phyloP scores from a whole-genome alignment of 2,329 filamentous ascomycete species.

The Colletotrichum tanaceti region DNA sequence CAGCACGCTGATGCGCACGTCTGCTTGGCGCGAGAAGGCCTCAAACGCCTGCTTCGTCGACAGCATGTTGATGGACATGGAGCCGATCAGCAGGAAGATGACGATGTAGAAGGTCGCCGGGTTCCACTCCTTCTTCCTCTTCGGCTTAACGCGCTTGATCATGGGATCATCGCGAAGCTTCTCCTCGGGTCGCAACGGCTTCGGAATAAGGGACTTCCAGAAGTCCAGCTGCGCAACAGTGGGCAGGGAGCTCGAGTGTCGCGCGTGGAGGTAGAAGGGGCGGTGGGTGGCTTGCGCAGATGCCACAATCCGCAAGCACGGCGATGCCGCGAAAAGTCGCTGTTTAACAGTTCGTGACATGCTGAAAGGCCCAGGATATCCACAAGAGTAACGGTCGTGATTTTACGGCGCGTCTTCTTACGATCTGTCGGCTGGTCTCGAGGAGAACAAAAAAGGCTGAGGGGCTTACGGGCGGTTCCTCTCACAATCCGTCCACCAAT shows the following conservation, averaged over 20 bases:
- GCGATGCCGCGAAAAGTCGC: constrained; percentile 25
- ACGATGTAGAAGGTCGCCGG: constrained; percentile 85
- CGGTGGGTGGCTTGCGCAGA: constrained; percentile 20
- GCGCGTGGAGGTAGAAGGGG: constrained; percentile 35
- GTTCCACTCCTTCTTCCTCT: constrained; percentile 76
- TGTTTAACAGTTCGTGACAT: constrained; percentile 29
- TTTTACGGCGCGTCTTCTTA: neutral
- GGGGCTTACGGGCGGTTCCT: constrained; percentile 2
- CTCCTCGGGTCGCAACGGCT: constrained; percentile 65
- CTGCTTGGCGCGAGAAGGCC: constrained; percentile 78
- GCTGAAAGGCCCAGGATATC: neutral
- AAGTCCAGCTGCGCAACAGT: constrained; percentile 68
- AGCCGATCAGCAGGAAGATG: constrained; percentile 89
- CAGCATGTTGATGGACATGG: constrained; percentile 95
- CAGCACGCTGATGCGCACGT: constrained; percentile 81
- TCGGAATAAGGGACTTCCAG: constrained; percentile 78
- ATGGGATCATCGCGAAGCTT: constrained; percentile 48
- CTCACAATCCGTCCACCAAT: neutral
- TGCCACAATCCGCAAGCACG: constrained; percentile 9
- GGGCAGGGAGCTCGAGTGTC: constrained; percentile 57
- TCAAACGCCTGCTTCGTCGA: constrained; percentile 79
- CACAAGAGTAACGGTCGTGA: neutral
- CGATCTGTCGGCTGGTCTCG: constrained; percentile 1
- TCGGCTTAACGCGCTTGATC: constrained; percentile 50
- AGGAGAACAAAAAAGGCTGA: constrained; percentile 16